Evolutionary conservation across 2,329 filamentous ascomycete species (phyloP).

Genomic region (Colletotrichum camelliae): DNA sequence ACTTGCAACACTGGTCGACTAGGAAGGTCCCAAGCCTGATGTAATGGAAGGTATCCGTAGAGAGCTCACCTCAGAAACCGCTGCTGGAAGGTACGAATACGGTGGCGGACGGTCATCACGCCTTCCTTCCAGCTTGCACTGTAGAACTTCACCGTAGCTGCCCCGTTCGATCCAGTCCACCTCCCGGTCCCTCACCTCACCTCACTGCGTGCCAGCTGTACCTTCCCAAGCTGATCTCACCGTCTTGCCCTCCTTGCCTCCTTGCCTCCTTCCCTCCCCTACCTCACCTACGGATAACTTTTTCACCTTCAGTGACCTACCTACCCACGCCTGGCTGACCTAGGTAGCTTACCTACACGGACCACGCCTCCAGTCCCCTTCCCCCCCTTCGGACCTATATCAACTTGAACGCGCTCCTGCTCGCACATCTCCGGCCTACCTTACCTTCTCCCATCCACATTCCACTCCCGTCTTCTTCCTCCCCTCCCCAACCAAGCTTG

Average conservation of each 20-base stretch:
- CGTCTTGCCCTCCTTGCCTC: not conserved
- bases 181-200: not conserved
- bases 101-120: not conserved
- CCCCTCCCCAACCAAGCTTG: not conserved
- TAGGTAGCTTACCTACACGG: conserved; percentile 1
- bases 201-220: not conserved
- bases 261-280: not conserved
- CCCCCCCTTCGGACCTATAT: conserved; percentile 16
- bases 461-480: not conserved
- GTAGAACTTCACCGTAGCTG: not conserved
- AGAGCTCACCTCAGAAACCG: not conserved
- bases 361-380: conserved; percentile 1
- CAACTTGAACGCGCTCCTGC: conserved; percentile 14
- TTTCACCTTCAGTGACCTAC: not conserved
- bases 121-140: not conserved
- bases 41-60: not conserved
- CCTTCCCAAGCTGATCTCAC: conserved; percentile 2
- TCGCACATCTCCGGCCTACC: not conserved
- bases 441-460: not conserved
- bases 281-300: not conserved
- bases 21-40: not conserved
- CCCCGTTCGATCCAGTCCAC: not conserved
- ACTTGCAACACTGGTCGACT: conserved; percentile 1
- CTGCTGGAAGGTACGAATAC: not conserved
- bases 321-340: not conserved